phyloP scores from a whole-genome alignment of 2,329 filamentous ascomycete genomes.

The Cladobotryum protrusum region DNA sequence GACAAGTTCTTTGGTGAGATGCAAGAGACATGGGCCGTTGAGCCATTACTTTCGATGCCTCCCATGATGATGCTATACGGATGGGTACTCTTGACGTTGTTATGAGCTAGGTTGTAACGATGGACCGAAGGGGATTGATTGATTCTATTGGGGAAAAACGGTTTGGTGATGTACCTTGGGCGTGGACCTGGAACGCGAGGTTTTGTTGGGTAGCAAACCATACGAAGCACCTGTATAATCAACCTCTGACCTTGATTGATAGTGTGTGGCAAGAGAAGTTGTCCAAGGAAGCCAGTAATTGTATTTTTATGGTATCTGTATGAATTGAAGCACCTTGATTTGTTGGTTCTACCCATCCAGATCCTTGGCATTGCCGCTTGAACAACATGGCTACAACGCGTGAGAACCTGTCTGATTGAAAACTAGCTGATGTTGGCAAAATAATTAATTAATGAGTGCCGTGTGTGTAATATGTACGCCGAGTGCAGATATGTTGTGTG shows the following conservation, averaged over 20 bases:
- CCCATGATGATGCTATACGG: background rate
- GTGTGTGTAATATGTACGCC: too few relatives aligned
- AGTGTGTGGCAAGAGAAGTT: too few relatives aligned
- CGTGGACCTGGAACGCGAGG: constrained; percentile 7
- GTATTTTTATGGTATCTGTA: background rate
- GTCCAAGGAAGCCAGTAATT: background rate
- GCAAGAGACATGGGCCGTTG: background rate
- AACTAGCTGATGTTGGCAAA: background rate
- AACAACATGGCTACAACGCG: too few relatives aligned
- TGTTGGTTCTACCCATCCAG: background rate
- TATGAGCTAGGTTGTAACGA: constrained; percentile 1
- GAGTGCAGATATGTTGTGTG: too few relatives aligned
- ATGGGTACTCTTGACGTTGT: background rate
- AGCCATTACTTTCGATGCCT: background rate
- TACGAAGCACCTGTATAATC: constrained; percentile 12
- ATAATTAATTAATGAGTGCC: too few relatives aligned
- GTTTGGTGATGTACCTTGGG: constrained; percentile 4
- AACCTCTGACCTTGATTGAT: background rate
- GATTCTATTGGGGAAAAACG: constrained; percentile 6
- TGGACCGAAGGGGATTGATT: constrained; percentile 2
- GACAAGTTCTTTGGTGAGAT: background rate
- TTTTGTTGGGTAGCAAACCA: constrained; percentile 10
- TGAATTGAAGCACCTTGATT: background rate
- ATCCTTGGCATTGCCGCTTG: background rate
- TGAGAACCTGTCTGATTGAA: background rate